Evolutionary conservation across 768 basidiomycete genomes (phyloP), one percentile per base, ranked within the genome.

Genomic region (Exsudoporus frostii): DNA sequence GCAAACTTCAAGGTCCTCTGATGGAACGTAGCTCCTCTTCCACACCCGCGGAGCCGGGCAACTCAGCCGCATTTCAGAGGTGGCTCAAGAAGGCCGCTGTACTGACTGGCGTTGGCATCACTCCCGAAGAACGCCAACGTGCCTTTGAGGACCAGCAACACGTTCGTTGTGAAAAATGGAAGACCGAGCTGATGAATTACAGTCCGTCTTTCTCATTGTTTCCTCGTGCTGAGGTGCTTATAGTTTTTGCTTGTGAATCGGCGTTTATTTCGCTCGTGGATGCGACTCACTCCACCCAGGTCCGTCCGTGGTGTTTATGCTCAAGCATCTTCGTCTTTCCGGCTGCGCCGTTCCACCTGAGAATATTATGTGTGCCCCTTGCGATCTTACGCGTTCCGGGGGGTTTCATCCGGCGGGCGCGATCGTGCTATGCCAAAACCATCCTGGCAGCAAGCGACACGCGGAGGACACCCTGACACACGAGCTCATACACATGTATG

Each of bases 391-490:
- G 14, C 75, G 74, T 47, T 81, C 90, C 5, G 97, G 95, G 9
- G 96, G 94, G 0, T 97, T 94, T 68, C 86, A 90, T 2, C 81
- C 88, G 5, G 80, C 82, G 14, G 89, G 90, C 15, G 88, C 86
- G 4, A 82, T 98, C 24, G 71, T 92, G 7, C 74, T 99, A 3
- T 99, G 96, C 66, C 84, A 93, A 55, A 89, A 92, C 41, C 80
- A 86, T 44, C 88, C 94, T 62, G 79, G 84, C 67, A 82, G 77
- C 68, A 86, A 91, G 66, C 80, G 79, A 33, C 93, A 97, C 61
- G 87, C 95, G 88, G 94, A 98, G 70, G 83, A 92, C 63, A 96
- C 95, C 29, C 74, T 99, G 32, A 80, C 89, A 20, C 97, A 99
- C 65, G 97, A 99, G 67, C 81, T 98, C 42, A 73, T 98, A 24